Evolutionary conservation across 768 basidiomycete species (phyloP).

Genomic region (Postia placenta): DNA sequence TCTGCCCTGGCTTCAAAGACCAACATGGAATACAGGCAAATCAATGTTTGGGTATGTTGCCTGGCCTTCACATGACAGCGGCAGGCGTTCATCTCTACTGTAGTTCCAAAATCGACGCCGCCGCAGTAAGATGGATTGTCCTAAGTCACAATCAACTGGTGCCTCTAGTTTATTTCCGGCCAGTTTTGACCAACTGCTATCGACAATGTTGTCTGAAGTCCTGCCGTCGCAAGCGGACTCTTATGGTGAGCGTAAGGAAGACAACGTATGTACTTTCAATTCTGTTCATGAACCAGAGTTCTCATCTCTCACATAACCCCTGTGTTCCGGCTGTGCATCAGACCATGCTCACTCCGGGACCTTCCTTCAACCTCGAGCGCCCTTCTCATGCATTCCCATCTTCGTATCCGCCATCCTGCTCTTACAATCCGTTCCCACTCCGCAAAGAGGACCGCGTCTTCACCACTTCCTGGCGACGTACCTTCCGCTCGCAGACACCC

Average conservation of each 20-base stretch:
- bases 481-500: too few relatives aligned
- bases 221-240: too few relatives aligned
- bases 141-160: too few relatives aligned
- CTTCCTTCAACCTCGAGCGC: not conserved
- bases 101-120: conserved; percentile 23
- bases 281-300: too few relatives aligned
- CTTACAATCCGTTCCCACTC: conserved; percentile 14
- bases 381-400: conserved; percentile 14
- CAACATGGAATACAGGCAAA: conserved; percentile 19
- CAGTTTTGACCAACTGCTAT: too few relatives aligned
- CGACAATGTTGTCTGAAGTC: too few relatives aligned
- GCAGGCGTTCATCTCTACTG: not conserved
- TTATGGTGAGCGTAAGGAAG: too few relatives aligned
- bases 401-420: conserved; percentile 11
- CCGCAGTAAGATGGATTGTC: conserved; percentile 11
- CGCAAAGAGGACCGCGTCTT: not conserved
- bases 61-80: not conserved
- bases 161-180: too few relatives aligned
- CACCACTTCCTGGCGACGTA: conserved; percentile 3
- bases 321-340: too few relatives aligned
- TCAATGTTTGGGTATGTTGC: conserved; percentile 21
- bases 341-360: too few relatives aligned
- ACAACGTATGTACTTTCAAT: too few relatives aligned
- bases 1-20: conserved; percentile 9
- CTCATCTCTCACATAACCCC: too few relatives aligned